Base-by-base conservation (phyloP, 2,329 filamentous ascomycete genomes). In the Epicoccum nigrum region DNA sequence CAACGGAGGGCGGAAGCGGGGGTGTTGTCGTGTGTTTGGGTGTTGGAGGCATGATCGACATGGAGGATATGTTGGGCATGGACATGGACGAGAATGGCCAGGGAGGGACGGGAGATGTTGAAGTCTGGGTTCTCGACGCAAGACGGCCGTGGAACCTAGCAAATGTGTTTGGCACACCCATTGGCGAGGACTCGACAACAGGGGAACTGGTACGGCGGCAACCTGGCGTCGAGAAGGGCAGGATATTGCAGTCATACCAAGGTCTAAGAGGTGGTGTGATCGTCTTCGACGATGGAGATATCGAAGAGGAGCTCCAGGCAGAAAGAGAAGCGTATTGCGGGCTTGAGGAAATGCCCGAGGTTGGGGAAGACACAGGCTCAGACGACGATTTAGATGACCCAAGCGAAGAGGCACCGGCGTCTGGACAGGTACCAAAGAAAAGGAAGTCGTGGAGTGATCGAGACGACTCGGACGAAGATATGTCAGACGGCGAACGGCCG, bases 231-330 rank as follows among this genome's bases (percentile, higher is more conserved):
- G 81, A 84, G 16, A 85, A 85, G 35, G 93, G 92, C 1, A 85
- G 85, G 49, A 83, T 97, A 42, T 81, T 83, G 20, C 82, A 84
- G 12, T 77, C 81, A 0, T 97, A 95, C 70, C 86, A 84, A 58
- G 85, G 89, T 4, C 89, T 90, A 23, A 88, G 83, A 66, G 93
- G 93, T 15, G 94, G 94, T 0, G 89, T 99, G 33, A 84, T 99
- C 54, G 92, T 97, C 2, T 96, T 94, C 71, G 94, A 97, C 67
- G 94, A 97, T 68, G 94, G 93, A 1, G 94, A 99, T 71, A 92
- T 99, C 42, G 89, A 93, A 60, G 89, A 93, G 60, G 89, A 92
- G 27, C 77, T 99, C 27, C 75, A 74, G 11, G 77, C 77, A 1
- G 92, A 97, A 74, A 83, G 85, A 61, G 86, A 90, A 52, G 92